phyloP scores from a whole-genome alignment of 495 filamentous ascomycete genomes.

The Tuber aestivum region DNA sequence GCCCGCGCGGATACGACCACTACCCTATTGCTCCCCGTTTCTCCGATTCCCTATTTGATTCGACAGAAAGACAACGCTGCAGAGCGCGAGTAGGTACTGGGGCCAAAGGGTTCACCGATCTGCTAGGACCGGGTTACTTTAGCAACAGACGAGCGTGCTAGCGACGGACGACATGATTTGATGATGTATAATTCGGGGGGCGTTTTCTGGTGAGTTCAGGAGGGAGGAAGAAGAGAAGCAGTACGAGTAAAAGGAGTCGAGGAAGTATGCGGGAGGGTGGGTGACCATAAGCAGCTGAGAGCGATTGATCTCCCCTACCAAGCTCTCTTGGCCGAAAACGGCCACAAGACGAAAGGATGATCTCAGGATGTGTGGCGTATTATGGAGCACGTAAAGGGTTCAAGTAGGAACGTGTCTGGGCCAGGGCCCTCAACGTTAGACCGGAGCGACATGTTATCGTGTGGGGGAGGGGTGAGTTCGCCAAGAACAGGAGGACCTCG shows the following conservation, averaged over 20 bases:
- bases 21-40: slow-evolving; percentile 2
- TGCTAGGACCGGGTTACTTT: slow-evolving; percentile 32
- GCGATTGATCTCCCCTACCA: background rate
- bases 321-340: background rate
- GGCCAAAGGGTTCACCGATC: slow-evolving; percentile 23
- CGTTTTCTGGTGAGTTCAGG: background rate
- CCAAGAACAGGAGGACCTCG: background rate
- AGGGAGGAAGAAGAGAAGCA: background rate
- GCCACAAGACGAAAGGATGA: background rate
- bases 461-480: too few species aligned
- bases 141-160: slow-evolving; percentile 26
- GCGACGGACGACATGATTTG: slow-evolving; percentile 32
- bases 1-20: background rate
- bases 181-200: background rate
- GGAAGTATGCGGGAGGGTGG: background rate
- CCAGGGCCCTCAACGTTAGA: background rate
- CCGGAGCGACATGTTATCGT: background rate
- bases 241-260: background rate
- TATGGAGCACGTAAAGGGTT: background rate
- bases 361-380: background rate
- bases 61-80: background rate
- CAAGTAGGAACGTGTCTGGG: background rate
- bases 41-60: background rate
- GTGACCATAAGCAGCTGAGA: background rate
- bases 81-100: background rate